Conservation (phyloP, 2,329 filamentous ascomycete genomes). For the Eutypella sp. region DNA sequence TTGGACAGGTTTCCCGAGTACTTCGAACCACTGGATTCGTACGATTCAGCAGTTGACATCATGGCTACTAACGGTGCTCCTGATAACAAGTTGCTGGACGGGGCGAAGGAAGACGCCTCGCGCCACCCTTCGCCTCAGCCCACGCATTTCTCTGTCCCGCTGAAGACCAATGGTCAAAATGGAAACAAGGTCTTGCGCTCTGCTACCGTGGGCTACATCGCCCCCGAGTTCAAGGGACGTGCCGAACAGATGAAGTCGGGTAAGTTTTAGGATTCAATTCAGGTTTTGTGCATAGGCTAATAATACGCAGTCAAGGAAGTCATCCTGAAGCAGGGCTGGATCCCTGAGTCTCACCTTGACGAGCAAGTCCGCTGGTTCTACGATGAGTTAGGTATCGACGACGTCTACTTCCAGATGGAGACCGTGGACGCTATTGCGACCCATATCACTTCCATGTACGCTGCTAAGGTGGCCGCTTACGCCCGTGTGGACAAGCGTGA, state of each 20-base stretch:
- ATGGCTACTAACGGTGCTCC: conserved; percentile 31
- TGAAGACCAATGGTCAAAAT: conserved; percentile 46
- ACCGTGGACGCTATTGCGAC: conserved; percentile 80
- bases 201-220: conserved; percentile 88
- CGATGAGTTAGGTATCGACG: conserved; percentile 93
- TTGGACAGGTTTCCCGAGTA: conserved; percentile 43
- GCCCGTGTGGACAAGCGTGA: conserved; percentile 89
- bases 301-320: conserved; percentile 65
- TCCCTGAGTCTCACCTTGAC: conserved; percentile 77
- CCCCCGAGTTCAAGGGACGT: conserved; percentile 91
- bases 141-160: conserved; percentile 73
- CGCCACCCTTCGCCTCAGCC: conserved; percentile 82
- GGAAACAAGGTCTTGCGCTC: conserved; percentile 75
- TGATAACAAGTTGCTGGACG: conserved; percentile 36
- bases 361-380: conserved; percentile 95
- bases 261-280: conserved; percentile 32
- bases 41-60: conserved; percentile 16
- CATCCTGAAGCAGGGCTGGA: conserved; percentile 76
- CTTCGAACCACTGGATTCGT: conserved; percentile 33
- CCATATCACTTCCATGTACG: conserved; percentile 93
- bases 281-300: conserved; percentile 8
- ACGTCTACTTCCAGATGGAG: conserved; percentile 96
- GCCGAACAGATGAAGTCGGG: conserved; percentile 80
- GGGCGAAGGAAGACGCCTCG: conserved; percentile 38
- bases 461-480: conserved; percentile 91